Percentiles rank a stretch among this genome's conserved stretches.
Conservation (phyloP, 2,329 filamentous ascomycete species). For the Ascochyta viciae-villosae region DNA sequence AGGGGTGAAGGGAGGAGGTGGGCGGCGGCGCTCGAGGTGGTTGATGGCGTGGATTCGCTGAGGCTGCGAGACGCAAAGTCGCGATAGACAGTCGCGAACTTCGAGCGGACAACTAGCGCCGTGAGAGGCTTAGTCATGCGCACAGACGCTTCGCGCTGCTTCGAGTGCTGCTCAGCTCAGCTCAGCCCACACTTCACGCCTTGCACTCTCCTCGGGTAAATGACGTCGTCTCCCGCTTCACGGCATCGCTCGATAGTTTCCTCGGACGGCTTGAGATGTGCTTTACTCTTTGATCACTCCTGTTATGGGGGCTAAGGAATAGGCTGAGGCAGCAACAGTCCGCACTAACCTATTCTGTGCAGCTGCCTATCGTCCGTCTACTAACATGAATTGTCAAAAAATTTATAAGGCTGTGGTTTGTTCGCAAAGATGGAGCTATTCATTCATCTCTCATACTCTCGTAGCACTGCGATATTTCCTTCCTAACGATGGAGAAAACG, state of each 20-base stretch:
- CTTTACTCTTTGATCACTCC: no score
- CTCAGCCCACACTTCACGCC: neutral
- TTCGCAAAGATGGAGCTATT: neutral
- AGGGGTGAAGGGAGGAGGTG: neutral
- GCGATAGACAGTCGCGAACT: slow-evolving; percentile 25
- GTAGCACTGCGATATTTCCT: neutral
- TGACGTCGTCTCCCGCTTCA: no score
- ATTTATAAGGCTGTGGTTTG: neutral
- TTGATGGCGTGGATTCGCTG: slow-evolving; percentile 12
- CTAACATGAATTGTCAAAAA: neutral
- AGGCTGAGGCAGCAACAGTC: slow-evolving; percentile 7
- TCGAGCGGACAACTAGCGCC: slow-evolving; percentile 18
- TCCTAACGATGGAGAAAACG: neutral
- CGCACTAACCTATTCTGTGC: slow-evolving; percentile 3
- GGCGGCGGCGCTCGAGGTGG: slow-evolving; percentile 4
- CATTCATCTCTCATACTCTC: neutral
- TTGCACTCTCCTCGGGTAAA: no score
- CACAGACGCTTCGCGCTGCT: slow-evolving; percentile 17
- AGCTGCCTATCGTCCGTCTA: neutral
- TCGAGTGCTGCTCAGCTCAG: slow-evolving; percentile 5
- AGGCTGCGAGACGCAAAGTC: slow-evolving; percentile 23
- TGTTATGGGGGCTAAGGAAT: no score
- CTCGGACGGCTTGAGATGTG: no score
- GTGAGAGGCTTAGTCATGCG: slow-evolving; percentile 16
- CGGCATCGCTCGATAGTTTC: no score